Conservation (phyloP, 306 rosid genomes). For the Prunus armeniaca region DNA sequence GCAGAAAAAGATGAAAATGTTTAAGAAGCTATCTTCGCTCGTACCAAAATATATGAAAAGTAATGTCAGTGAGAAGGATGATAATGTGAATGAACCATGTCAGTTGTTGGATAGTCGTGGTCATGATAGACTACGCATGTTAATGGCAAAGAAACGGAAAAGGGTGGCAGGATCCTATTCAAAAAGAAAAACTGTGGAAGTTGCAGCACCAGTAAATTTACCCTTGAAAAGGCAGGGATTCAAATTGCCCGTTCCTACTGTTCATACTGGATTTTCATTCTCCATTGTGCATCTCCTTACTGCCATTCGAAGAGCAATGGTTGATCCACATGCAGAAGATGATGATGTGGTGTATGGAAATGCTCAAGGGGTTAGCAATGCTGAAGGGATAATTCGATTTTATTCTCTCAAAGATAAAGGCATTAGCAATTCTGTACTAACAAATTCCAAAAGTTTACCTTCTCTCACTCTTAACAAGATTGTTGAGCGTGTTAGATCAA, state of each 20-base stretch:
- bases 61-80: neutral
- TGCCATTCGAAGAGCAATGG: slow-evolving; percentile 63
- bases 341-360: neutral
- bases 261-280: slow-evolving; percentile 46
- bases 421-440: neutral
- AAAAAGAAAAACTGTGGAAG: neutral
- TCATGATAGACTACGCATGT: neutral
- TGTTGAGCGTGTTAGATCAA: slow-evolving; percentile 57
- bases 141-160: neutral
- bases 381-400: neutral
- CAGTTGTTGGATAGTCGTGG: neutral
- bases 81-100: neutral
- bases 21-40: neutral
- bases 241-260: neutral
- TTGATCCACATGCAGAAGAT: slow-evolving; percentile 42
- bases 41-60: neutral
- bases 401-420: neutral
- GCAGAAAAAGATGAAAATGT: neutral
- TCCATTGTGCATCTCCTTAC: slow-evolving; percentile 59
- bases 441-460: slow-evolving; percentile 5
- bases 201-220: neutral
- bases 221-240: slow-evolving; percentile 21
- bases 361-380: neutral
- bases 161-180: neutral
- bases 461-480: slow-evolving; percentile 51